A percentile compares a stretch with the other conserved stretches of the same genome.
These are phyloP conservation scores for Phytophthora boehmeriae DNA, from an alignment of 352 stramenopile species.

Conservation along the genomic window DNA sequence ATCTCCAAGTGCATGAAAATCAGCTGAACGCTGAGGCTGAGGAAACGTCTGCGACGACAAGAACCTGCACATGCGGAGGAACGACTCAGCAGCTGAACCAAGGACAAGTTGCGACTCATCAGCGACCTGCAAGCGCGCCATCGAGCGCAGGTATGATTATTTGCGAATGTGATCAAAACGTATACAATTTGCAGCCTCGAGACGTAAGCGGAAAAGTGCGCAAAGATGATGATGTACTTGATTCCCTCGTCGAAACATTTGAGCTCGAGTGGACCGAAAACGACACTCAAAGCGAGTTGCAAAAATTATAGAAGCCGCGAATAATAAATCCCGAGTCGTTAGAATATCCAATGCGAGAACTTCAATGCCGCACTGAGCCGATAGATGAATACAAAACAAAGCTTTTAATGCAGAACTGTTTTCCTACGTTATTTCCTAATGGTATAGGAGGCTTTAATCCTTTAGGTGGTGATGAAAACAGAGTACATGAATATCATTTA, in stretches of 20 bases:
- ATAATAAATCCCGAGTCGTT: neutral
- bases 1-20: constrained; percentile 6
- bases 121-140: too few relatives aligned
- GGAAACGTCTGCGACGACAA: neutral
- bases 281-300: constrained; percentile 4
- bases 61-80: too few relatives aligned
- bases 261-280: constrained; percentile 3
- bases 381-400: constrained; percentile 17
- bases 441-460: neutral
- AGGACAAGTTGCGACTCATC: too few relatives aligned
- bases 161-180: too few relatives aligned
- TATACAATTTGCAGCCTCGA: neutral
- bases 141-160: too few relatives aligned
- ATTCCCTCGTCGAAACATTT: constrained; percentile 14
- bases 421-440: constrained; percentile 17
- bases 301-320: constrained; percentile 2
- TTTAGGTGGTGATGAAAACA: constrained; percentile 3
- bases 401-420: constrained; percentile 20
- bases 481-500: constrained; percentile 7
- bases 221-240: constrained; percentile 5
- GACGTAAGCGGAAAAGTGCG: too few relatives aligned
- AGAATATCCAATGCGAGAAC: neutral
- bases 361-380: neutral
- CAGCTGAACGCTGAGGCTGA: neutral
- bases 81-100: too few relatives aligned